Evolutionary conservation across 345 rosid genomes (phyloP).

Genomic region (Populus ilicifolia): DNA sequence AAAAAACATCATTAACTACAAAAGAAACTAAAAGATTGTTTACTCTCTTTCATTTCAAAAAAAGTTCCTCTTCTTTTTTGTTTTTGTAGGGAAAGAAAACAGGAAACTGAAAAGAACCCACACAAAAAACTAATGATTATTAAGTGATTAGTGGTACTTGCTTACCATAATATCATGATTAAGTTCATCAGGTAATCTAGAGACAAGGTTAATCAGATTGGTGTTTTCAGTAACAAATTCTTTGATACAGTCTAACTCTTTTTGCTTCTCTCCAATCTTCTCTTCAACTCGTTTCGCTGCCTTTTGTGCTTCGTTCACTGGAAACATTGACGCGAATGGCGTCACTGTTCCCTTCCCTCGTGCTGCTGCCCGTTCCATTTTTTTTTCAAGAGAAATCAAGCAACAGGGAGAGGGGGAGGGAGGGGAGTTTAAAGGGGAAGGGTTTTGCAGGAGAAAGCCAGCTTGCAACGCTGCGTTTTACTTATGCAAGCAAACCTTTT

Average conservation of each 20-base stretch:
- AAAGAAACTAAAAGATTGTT: not conserved
- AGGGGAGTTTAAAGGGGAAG: too few species aligned
- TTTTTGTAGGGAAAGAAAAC: not conserved
- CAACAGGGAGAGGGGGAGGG: not conserved
- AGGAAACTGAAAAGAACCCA: not conserved
- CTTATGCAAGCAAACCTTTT: not conserved
- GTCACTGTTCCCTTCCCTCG: constrained; percentile 56
- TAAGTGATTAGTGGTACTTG: not conserved
- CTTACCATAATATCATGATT: constrained; percentile 75
- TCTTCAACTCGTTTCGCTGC: constrained; percentile 69
- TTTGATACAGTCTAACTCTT: constrained; percentile 46
- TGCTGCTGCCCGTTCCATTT: constrained; percentile 25
- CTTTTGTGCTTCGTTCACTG: constrained; percentile 53
- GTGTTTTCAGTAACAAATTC: constrained; percentile 62
- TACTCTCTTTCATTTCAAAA: not conserved
- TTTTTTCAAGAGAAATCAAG: not conserved
- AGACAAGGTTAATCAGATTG: constrained; percentile 54
- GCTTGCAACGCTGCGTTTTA: not conserved
- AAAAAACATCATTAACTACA: not conserved
- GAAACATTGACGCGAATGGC: constrained; percentile 62
- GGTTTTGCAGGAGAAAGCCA: not conserved
- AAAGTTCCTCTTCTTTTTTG: too few species aligned
- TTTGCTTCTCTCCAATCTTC: constrained; percentile 50
- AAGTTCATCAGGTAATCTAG: constrained; percentile 72
- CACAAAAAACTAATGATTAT: not conserved